These are phyloP conservation scores for Termitomyces sp. DNA, from an alignment of 768 basidiomycete genomes.

Conservation along the genomic window DNA sequence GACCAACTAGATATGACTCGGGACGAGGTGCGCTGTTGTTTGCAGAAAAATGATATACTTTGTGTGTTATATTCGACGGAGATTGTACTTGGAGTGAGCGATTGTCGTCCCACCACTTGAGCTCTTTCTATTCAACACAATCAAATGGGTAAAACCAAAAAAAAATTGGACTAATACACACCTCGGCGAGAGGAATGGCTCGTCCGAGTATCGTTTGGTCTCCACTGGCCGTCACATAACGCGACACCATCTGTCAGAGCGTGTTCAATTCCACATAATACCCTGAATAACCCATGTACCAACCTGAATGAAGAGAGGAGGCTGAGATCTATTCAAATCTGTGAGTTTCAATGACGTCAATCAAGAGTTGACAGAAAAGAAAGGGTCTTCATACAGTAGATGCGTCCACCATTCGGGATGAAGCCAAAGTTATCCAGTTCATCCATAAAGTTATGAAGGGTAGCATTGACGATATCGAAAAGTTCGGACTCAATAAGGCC, in stretches of 20 bases:
- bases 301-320: constrained; percentile 82
- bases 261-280: background rate
- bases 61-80: constrained; percentile 59
- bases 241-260: constrained; percentile 68
- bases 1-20: constrained; percentile 73
- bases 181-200: constrained; percentile 83
- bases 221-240: constrained; percentile 69
- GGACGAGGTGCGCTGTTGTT: constrained; percentile 85
- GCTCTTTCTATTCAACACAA: constrained; percentile 52
- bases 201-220: constrained; percentile 73
- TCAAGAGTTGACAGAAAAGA: background rate
- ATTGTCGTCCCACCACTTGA: constrained; percentile 78
- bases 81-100: constrained; percentile 66
- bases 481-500: constrained; percentile 83
- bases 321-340: constrained; percentile 89
- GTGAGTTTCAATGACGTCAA: constrained; percentile 31
- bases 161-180: constrained; percentile 21
- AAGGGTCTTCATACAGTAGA: constrained; percentile 56
- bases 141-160: background rate
- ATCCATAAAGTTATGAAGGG: constrained; percentile 94
- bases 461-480: constrained; percentile 64
- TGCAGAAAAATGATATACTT: constrained; percentile 70
- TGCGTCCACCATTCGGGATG: constrained; percentile 91
- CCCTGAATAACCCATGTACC: constrained; percentile 9
- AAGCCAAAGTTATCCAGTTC: constrained; percentile 81